phyloP scores from a whole-genome alignment of 176 grass and related monocot species.

The Zea mays region Zm-B73-REFERENCE-NAM-5.0 NC_050101.1:99547501-99548000 shows the following conservation, averaged over 20 bases:
- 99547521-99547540: slow-evolving; percentile 74
- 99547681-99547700: slow-evolving; percentile 56
- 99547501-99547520: slow-evolving; percentile 49
- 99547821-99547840: neutral
- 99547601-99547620: slow-evolving; percentile 81
- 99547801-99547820: neutral
- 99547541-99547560: slow-evolving; percentile 65
- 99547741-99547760: slow-evolving; percentile 87
- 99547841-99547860: neutral
- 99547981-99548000: too few species aligned
- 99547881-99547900: slow-evolving; percentile 21
- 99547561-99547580: slow-evolving; percentile 88
- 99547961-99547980: too few species aligned
- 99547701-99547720: slow-evolving; percentile 95
- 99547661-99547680: slow-evolving; percentile 74
- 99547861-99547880: slow-evolving; percentile 14
- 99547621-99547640: slow-evolving; percentile 61
- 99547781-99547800: slow-evolving; percentile 22
- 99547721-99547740: slow-evolving; percentile 83
- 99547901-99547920: neutral
- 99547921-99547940: neutral
- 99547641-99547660: slow-evolving; percentile 62
- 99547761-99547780: slow-evolving; percentile 74
- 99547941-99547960: neutral
- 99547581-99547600: slow-evolving; percentile 73